Percentiles rank a stretch among this genome's conserved stretches.
Conservation (phyloP, 2,329 filamentous ascomycete genomes). For the Xylaria sp. region DNA sequence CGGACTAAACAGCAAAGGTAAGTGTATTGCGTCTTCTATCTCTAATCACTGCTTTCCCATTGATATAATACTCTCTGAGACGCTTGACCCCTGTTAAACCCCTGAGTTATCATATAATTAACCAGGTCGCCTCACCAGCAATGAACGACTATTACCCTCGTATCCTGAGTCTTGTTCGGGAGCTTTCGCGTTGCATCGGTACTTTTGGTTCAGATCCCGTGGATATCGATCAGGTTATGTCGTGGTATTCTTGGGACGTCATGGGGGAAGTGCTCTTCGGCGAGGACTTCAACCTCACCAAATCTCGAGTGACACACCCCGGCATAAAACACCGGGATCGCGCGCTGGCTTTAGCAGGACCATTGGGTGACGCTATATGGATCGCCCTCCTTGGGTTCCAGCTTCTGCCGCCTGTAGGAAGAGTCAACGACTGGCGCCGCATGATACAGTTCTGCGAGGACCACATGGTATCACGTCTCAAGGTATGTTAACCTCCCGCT, state of each 20-base stretch:
- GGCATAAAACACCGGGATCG: conserved; percentile 26
- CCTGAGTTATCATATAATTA: background rate
- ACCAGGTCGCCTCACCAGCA: conserved; percentile 9
- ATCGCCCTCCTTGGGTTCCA: conserved; percentile 29
- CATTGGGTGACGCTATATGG: conserved; percentile 29
- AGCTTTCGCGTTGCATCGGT: conserved; percentile 23
- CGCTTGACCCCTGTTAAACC: background rate
- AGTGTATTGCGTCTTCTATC: background rate
- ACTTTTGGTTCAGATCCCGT: conserved; percentile 11
- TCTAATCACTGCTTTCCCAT: too few species aligned
- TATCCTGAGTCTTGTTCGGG: conserved; percentile 16
- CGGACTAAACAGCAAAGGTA: conserved; percentile 28
- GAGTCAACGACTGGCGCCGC: conserved; percentile 26
- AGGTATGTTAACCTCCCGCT: conserved; percentile 13
- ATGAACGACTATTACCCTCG: conserved; percentile 31
- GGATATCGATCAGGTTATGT: conserved; percentile 29
- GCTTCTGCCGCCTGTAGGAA: conserved; percentile 21
- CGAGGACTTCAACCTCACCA: conserved; percentile 26
- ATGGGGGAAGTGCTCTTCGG: conserved; percentile 32
- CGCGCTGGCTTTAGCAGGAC: conserved; percentile 28
- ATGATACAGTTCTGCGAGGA: conserved; percentile 32
- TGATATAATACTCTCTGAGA: background rate
- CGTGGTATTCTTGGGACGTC: conserved; percentile 31
- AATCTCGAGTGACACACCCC: conserved; percentile 19
- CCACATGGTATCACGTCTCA: conserved; percentile 22